Percentiles rank a stretch among this genome's conserved stretches.
Evolutionary conservation across 2,329 filamentous ascomycete species (phyloP).

Genomic region (Cladosporium colombiae): DNA sequence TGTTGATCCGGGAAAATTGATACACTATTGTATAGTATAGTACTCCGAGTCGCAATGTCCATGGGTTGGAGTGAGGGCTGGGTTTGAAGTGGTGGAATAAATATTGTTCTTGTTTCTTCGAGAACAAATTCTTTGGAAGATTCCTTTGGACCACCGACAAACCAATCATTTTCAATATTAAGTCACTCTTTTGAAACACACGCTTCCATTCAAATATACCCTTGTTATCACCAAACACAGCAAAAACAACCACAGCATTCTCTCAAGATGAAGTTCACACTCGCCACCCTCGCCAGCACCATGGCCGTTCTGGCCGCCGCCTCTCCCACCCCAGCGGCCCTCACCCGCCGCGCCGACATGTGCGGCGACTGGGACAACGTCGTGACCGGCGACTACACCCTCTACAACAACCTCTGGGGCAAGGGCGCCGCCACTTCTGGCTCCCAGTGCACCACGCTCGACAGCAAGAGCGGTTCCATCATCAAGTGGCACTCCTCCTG

Average conservation of each 20-base stretch:
- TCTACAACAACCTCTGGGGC: slow-evolving; percentile 50
- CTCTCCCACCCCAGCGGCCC: slow-evolving; percentile 21
- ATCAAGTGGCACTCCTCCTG: slow-evolving; percentile 48
- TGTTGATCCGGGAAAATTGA: background rate
- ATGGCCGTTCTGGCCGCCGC: slow-evolving; percentile 23
- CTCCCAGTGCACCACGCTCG: slow-evolving; percentile 49
- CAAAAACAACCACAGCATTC: background rate
- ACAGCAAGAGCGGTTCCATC: slow-evolving; percentile 39
- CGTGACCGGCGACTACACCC: slow-evolving; percentile 36
- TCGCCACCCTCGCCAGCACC: slow-evolving; percentile 22
- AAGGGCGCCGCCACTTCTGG: slow-evolving; percentile 43
- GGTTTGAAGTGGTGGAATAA: background rate
- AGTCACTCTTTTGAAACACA: background rate
- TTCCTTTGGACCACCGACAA: background rate
- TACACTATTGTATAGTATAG: background rate
- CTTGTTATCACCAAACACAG: background rate
- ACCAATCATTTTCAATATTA: background rate
- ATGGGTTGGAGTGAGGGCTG: background rate
- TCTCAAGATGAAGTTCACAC: slow-evolving; percentile 26
- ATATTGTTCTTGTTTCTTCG: background rate
- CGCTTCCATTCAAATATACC: background rate
- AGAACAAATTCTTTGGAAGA: background rate
- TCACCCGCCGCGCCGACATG: slow-evolving; percentile 26
- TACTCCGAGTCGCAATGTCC: background rate
- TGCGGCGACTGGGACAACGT: slow-evolving; percentile 36